A percentile compares a stretch with the other conserved stretches of the same genome.
phyloP scores from a whole-genome alignment of 2,329 filamentous ascomycete species.

The Teratosphaeria gauchensis region DNA sequence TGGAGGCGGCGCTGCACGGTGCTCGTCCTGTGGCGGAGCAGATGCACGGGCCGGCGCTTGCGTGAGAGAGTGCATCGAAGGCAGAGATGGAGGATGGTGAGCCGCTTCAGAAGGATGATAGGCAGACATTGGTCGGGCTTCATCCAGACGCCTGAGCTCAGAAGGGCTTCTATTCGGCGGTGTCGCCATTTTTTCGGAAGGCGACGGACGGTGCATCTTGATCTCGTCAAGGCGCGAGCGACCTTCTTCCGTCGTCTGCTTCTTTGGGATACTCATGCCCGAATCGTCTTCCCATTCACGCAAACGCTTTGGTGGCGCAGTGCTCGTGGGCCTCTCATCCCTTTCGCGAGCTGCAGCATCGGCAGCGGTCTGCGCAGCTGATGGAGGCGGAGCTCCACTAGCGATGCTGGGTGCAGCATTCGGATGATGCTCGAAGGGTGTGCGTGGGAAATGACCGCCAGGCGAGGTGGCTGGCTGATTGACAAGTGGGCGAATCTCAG shows the following conservation, averaged over 20 bases:
- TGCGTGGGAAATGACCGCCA: conserved; percentile 73
- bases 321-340: conserved; percentile 69
- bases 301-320: conserved; percentile 66
- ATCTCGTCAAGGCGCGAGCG: conserved; percentile 79
- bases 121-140: conserved; percentile 52
- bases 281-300: conserved; percentile 87
- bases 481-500: conserved; percentile 71
- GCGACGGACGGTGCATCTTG: conserved; percentile 56
- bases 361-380: conserved; percentile 47
- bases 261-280: conserved; percentile 51
- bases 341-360: conserved; percentile 57
- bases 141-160: conserved; percentile 51
- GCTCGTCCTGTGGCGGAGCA: conserved; percentile 37
- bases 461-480: conserved; percentile 76
- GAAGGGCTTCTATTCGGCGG: conserved; percentile 76
- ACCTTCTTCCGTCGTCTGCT: conserved; percentile 79
- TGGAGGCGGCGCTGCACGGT: conserved; percentile 24
- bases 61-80: conserved; percentile 27
- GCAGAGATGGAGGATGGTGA: conserved; percentile 52
- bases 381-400: conserved; percentile 58
- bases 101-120: conserved; percentile 92
- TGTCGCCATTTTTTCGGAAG: conserved; percentile 38
- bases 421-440: conserved; percentile 67
- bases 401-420: conserved; percentile 56
- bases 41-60: conserved; percentile 48